phyloP scores from a whole-genome alignment of 2,329 filamentous ascomycete genomes.

The Fusarium lyarnte region DNA sequence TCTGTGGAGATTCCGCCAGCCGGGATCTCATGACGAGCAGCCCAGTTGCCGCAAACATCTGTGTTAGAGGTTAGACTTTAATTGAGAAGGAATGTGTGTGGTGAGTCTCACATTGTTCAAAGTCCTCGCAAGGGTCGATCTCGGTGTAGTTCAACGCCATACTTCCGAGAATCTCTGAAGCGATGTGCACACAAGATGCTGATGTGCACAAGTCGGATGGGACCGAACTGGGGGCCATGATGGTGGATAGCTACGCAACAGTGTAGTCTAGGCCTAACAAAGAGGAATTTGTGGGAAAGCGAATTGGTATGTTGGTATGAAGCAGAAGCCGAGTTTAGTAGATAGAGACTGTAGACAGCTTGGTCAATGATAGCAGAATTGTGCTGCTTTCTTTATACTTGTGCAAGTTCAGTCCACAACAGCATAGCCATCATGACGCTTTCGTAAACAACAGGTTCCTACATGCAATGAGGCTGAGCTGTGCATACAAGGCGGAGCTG shows the following conservation, averaged over 20 bases:
- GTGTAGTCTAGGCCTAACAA: not conserved
- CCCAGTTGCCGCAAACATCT: conserved; percentile 68
- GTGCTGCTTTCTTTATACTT: not conserved
- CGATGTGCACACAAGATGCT: conserved; percentile 45
- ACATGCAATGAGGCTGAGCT: not conserved
- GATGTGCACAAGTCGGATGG: conserved; percentile 27
- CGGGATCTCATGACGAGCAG: conserved; percentile 70
- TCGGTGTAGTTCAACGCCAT: conserved; percentile 60
- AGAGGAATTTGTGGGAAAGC: not conserved
- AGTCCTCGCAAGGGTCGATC: conserved; percentile 75
- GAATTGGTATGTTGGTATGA: not conserved
- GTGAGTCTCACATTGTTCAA: conserved; percentile 59
- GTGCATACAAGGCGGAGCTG: not conserved
- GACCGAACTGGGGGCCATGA: not conserved
- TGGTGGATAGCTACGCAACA: not conserved
- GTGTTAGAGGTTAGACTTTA: not conserved
- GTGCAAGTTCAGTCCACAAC: not conserved
- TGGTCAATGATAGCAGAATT: not conserved
- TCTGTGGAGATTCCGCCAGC: conserved; percentile 60
- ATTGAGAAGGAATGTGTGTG: fast-evolving
- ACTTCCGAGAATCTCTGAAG: conserved; percentile 44
- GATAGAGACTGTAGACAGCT: not conserved
- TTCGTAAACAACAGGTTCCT: not conserved
- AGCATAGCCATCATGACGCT: not conserved
- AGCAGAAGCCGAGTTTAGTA: not conserved